Base-by-base conservation (phyloP, 805 yeast species). In the Tetrapisispora fleetii region DNA sequence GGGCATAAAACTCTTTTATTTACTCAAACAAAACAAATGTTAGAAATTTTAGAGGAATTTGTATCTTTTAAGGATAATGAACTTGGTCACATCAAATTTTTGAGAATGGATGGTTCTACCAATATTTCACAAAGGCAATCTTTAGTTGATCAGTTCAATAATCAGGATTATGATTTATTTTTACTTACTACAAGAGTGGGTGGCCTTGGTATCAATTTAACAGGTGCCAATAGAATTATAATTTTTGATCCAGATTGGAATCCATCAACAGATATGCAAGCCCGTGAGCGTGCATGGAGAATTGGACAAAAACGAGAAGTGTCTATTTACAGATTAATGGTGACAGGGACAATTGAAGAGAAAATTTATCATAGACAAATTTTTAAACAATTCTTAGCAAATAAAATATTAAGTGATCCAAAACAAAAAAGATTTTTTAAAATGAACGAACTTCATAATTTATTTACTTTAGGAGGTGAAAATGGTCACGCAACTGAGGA, bases 201-300 rank as follows among this genome's bases (percentile, higher is more conserved):
- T 19, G 99, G 99, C 0, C 69, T 93, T 37, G 99, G 99, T 19
- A 86, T 91, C 1, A 91, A 91, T 63, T 65, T 91, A 42, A 91
- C 96, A 0, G 98, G 98, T 3, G 98, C 99, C 0, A 89, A 89
- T 55, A 70, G 98, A 41, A 96, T 91, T 13, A 87, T 91, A 21
- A 91, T 91, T 16, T 91, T 77, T 62, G 99, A 91, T 59, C 99
- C 99, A 0, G 98, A 93, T 66, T 91, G 99, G 99, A 91, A 91
- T 60, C 99, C 99, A 0, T 88, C 96, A 1, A 93, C 98, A 0
- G 99, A 91, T 69, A 75, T 90, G 51, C 99, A 91, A 66, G 99
- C 99, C 0, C 73, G 98, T 51, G 99, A 91, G 63, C 69, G 99
- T 44, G 97, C 98, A 0, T 93, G 98, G 98, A 73, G 99, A 54